Base-by-base conservation (phyloP, 208 protist genomes). In the Angomonas deanei region DNA sequence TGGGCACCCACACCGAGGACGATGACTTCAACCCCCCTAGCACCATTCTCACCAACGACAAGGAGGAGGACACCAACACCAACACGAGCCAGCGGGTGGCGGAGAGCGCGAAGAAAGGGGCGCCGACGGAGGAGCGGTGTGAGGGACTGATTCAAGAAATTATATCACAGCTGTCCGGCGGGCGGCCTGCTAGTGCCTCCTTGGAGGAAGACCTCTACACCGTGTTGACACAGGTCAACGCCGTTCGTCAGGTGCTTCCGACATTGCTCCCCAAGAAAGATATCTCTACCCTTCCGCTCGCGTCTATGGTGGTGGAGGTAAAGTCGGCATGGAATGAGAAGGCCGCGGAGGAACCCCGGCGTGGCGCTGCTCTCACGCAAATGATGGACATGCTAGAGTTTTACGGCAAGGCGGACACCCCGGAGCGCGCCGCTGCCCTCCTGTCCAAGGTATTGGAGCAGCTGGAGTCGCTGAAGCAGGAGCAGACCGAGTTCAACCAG, bases 371-470 rank as follows among this genome's bases (percentile, higher is more conserved):
- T 11, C 33, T 60, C 31, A 60, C 8, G 5, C 55, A 60, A 10
- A 60, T 60, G 19, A 60, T 60, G 55, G 81, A 92, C 34, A 76
- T 92, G 23, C 70, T 92, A 21, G 79, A 77, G 36, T 55, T 50
- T 11, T 84, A 84, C 34, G 78, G 78, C 6, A 19, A 64, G 3
- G 73, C 80, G 33, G n/a, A 54, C 21, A 49, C 65, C 17, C 64
- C 74, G 15, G 36, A 65, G 1, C 70, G 77, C 30, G 67, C 73
- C n/a, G 73, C 76, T 2, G 33, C 61, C 31, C 70, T 88, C 3
- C 68, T 86, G 30, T 58, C 81, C 4, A 61, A 59, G 13, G 52
- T 86, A 8, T 52, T 86, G 19, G 79, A 80, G 39, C 76, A 88
- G n/a, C 61, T 84, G 17, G 85, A 92, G 26, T 52, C 48, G 3